Base-by-base conservation (phyloP, 1,284 basidiomycete genomes). In the Tylopilus sp. region DNA sequence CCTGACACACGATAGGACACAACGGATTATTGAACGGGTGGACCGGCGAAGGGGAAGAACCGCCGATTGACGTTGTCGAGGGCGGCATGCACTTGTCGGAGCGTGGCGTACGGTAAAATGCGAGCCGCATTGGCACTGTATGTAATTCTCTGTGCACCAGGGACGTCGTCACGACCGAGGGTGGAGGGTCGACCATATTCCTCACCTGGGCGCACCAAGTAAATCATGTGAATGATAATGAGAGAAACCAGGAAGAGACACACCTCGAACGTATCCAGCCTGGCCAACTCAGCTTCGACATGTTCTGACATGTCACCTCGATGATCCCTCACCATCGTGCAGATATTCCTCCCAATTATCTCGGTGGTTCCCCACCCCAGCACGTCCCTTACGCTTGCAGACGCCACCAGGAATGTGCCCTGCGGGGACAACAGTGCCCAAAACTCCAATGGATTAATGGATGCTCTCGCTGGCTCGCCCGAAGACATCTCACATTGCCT, bases 301-400 rank as follows among this genome's bases (percentile, higher is more conserved):
- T 12, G 50, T 24, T 54, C 50, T 40, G 50, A 52, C 39, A 56
- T 36, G 40, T 45, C 41, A 34, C 35, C 39, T 47, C 50, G 53
- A 46, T 50, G 44, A 57, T 63, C 70, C 34, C 61, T 61, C 42
- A 75, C 55, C 55, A 89, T 71, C 58, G 82, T 73, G 59, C 73
- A 72, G 47, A 90, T 64, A 41, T 75, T 74, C 67, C 81, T 76
- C 53, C 88, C 88, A 50, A 88, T 75, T 33, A 90, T 69, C 63
- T 90, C 88, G 41, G 79, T 77, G 7, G 80, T 74, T 48, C 79
- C 77, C 77, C 84, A 87, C 35, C 85, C 84, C 8, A 88, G 73
- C 3, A 87, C 71, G 41, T 77, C 74, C 47, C 71, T 67, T 42
- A 80, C 73, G 7, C 73, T 75, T 8, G 69, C 62, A 26, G 79